Percentiles rank a stretch among this genome's conserved stretches.
Evolutionary conservation across 2,329 filamentous ascomycete species (phyloP).

Genomic region (Fusarium sp.): DNA sequence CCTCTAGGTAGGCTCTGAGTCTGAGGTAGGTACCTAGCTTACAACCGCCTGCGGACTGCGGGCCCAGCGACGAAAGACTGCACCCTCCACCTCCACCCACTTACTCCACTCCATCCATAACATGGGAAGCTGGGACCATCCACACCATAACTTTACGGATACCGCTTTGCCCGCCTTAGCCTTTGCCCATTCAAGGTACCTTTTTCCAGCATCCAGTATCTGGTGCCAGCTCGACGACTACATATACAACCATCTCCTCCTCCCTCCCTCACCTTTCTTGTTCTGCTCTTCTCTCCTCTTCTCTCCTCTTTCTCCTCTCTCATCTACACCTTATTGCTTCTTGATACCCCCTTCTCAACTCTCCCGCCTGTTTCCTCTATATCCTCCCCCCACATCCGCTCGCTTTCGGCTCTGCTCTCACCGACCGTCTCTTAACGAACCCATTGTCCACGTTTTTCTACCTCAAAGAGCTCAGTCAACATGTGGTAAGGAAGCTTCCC

Average conservation of each 20-base stretch:
- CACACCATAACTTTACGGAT: constrained; percentile 22
- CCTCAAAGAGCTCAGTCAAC: constrained; percentile 44
- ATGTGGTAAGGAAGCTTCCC: constrained; percentile 48
- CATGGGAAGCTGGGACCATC: constrained; percentile 36
- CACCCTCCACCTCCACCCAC: no score
- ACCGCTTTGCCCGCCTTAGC: constrained; percentile 33
- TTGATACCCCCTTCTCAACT: constrained; percentile 47
- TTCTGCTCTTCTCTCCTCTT: constrained; percentile 43
- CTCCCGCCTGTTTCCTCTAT: constrained; percentile 32
- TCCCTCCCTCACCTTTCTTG: constrained; percentile 33
- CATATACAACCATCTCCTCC: constrained; percentile 47
- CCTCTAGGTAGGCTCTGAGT: not conserved
- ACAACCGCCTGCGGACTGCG: constrained; percentile 21
- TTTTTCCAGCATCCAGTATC: not conserved
- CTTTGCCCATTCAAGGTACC: constrained; percentile 2
- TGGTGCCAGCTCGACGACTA: constrained; percentile 38
- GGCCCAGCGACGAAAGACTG: constrained; percentile 5
- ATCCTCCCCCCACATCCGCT: constrained; percentile 31
- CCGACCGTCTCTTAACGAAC: constrained; percentile 38
- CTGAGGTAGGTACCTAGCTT: constrained; percentile 22
- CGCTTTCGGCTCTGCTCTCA: constrained; percentile 39
- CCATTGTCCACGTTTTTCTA: constrained; percentile 30
- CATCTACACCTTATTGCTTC: constrained; percentile 47
- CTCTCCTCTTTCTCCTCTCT: constrained; percentile 44
- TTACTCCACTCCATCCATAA: constrained; percentile 27